A percentile compares a stretch with the other conserved stretches of the same genome.
Evolutionary conservation across 306 rosid genomes (phyloP).

Genomic region (Fragaria ananassa): DNA sequence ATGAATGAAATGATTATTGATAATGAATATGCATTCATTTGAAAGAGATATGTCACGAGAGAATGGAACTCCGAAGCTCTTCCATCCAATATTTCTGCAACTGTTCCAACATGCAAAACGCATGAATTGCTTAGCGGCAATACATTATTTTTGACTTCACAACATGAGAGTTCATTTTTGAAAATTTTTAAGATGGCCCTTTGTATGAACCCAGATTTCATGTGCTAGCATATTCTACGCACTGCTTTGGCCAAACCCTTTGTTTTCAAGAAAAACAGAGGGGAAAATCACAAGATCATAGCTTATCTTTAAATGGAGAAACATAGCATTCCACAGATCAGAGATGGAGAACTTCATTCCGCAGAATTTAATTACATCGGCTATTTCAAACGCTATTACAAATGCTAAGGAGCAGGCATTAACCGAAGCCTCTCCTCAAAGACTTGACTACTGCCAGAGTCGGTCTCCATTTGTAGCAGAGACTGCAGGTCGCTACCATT

Average conservation of each 20-base stretch:
- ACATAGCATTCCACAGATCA: neutral
- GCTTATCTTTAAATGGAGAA: neutral
- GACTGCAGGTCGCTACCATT: constrained; percentile 99
- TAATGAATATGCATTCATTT: no score
- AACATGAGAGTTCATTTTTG: neutral
- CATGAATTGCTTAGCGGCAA: neutral
- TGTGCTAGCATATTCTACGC: neutral
- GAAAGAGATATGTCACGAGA: neutral
- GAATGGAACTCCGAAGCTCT: neutral
- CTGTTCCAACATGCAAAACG: neutral
- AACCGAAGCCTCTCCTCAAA: constrained; percentile 69
- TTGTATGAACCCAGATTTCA: neutral
- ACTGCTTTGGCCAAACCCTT: neutral
- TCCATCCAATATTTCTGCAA: neutral
- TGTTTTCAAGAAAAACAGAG: neutral
- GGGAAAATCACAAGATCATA: neutral
- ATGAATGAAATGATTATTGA: neutral
- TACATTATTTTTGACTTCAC: neutral
- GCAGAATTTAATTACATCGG: neutral
- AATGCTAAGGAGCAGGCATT: constrained; percentile 66
- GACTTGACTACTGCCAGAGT: constrained; percentile 40
- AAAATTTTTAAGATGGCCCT: neutral
- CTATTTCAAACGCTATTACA: constrained; percentile 41
- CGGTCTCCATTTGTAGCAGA: constrained; percentile 77
- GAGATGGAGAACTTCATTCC: neutral